Evolutionary conservation across 1,284 basidiomycete genomes (phyloP).

Genomic region (Cerioporus squamosus): DNA sequence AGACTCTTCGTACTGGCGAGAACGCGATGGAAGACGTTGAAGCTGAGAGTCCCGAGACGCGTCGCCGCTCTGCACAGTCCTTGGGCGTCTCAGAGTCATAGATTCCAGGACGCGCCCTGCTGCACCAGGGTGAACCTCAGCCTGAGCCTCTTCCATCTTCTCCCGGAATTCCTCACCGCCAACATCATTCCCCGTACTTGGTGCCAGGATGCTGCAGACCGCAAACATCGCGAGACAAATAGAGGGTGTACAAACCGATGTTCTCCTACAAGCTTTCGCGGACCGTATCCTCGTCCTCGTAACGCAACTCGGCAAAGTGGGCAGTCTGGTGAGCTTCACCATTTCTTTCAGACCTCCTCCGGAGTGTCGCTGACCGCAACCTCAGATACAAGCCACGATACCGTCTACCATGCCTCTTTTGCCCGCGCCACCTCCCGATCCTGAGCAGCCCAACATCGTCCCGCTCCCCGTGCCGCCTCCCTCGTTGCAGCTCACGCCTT

Average conservation of each 20-base stretch:
- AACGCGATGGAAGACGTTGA: too few species aligned
- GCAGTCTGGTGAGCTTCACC: constrained; percentile 65
- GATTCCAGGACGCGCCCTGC: too few species aligned
- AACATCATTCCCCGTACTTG: background rate
- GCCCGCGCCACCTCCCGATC: constrained; percentile 42
- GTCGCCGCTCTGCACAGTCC: too few species aligned
- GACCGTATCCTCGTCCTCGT: constrained; percentile 84
- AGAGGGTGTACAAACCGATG: constrained; percentile 67
- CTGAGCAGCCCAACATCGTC: constrained; percentile 38
- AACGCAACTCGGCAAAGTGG: constrained; percentile 88
- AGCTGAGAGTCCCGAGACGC: too few species aligned
- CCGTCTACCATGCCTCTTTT: constrained; percentile 69
- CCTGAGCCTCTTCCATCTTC: too few species aligned
- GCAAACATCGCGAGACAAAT: constrained; percentile 50
- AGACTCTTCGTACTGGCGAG: too few species aligned
- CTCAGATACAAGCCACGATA: constrained; percentile 84
- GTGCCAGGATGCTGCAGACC: constrained; percentile 30
- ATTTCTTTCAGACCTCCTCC: background rate
- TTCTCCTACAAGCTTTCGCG: constrained; percentile 77
- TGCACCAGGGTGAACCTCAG: too few species aligned
- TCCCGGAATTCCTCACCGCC: too few species aligned
- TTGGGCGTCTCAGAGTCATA: too few species aligned
- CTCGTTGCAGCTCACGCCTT: constrained; percentile 72
- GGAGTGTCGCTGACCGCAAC: background rate
- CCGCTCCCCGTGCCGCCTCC: constrained; percentile 72